Conservation (phyloP, 345 rosid species). For the Syzygium oleosum region DNA sequence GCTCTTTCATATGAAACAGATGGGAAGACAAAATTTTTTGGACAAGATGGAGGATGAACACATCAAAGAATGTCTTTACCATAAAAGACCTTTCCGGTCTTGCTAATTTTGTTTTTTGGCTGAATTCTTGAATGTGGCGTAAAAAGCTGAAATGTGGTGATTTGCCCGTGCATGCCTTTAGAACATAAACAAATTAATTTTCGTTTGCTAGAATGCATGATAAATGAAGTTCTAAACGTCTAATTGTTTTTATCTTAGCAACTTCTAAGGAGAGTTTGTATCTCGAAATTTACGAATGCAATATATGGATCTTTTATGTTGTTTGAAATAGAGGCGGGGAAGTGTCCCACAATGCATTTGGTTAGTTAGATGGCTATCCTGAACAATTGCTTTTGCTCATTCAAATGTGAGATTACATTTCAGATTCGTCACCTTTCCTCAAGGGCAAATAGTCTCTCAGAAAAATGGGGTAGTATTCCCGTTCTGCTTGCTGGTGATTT, state of each 20-base stretch:
- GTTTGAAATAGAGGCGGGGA: neutral
- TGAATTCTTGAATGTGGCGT: neutral
- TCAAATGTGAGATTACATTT: conserved; percentile 1
- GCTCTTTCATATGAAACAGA: neutral
- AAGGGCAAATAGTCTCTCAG: conserved; percentile 53
- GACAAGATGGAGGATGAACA: neutral
- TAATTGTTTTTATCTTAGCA: neutral
- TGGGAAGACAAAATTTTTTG: neutral
- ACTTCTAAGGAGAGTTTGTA: neutral
- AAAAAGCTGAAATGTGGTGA: neutral
- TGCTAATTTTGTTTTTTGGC: neutral
- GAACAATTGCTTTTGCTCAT: neutral
- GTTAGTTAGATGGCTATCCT: neutral
- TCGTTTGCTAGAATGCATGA: neutral
- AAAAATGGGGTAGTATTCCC: conserved; percentile 69
- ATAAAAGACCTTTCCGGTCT: neutral
- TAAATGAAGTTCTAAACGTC: neutral
- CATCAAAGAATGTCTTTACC: neutral
- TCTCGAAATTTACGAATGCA: neutral
- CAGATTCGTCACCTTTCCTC: conserved; percentile 55
- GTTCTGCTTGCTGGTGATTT: conserved; percentile 53
- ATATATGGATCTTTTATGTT: neutral
- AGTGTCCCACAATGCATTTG: neutral
- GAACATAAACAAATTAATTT: neutral
- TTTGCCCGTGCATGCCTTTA: neutral